Base-by-base conservation (phyloP, 2,329 filamentous ascomycete genomes). In the Aspergillus neotritici region DNA sequence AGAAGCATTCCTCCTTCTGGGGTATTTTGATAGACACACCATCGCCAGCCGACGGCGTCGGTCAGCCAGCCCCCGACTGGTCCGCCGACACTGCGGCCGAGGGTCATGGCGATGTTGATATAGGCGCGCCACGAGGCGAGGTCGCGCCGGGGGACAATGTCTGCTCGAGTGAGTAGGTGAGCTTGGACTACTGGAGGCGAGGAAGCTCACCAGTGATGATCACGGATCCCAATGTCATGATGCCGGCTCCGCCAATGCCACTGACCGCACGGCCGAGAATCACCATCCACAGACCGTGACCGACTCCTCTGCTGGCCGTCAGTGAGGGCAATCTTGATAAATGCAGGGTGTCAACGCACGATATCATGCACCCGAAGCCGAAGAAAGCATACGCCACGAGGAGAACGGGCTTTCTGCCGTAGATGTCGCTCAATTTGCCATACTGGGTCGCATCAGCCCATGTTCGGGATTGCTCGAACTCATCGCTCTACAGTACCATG, bases 31-130 rank as follows among this genome's bases (percentile, higher is more conserved):
- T 12, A 4, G 11, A 31, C 46, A 1, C 48, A 78, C 80, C 80
- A 83, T 61, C 82, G 67, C 82, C 82, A 86, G 12, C 82, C 82
- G 10, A 84, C 70, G 0, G 74, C 72, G 49, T 84, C 79, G 1
- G 79, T 76, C 2, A 84, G 60, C 54, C 71, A 77, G 2, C 82
- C 82, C 1, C 82, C 82, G 0, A 83, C 43, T 0, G 76, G 73
- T 1, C 76, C 76, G 28, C 77, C 77, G 15, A 73, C 61, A 44
- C 69, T 72, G 9, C 73, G 63, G 9, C 74, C 75, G 0, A 71
- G 67, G 0, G 74, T 78, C 48, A 70, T 67, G 12, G 70, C 61
- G 11, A 78, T 63, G 42, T 78, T 78, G 34, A 77, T 67, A 56
- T 77, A 77, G 21, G 71, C 68, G 34, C 75, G 60, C 63, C 70